These are phyloP conservation scores for Herpetospermum pedunculosum DNA, from an alignment of 306 rosid species.

Conservation along the genomic window DNA sequence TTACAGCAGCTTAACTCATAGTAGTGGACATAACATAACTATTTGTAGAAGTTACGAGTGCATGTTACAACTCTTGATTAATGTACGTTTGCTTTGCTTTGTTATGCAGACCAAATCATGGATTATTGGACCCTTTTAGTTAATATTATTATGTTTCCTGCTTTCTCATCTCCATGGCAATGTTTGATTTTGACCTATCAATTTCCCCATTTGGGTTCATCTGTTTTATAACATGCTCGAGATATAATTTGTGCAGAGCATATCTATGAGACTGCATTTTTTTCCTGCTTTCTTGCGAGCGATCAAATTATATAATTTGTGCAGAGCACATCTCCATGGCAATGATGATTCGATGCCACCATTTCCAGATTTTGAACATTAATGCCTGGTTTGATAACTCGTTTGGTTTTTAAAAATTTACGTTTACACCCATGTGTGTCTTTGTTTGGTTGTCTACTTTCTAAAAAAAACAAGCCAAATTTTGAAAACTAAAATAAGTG, in stretches of 20 bases:
- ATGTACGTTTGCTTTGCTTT: slow-evolving; percentile 2
- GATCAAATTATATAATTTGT: no score
- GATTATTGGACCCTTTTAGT: neutral
- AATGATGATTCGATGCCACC: no score
- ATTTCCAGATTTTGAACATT: no score
- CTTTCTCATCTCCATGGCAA: neutral
- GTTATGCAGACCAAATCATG: slow-evolving; percentile 2
- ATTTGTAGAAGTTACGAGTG: neutral
- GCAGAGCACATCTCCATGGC: no score
- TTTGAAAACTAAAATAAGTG: no score
- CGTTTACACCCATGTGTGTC: no score
- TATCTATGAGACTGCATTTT: neutral
- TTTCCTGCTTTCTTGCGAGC: neutral
- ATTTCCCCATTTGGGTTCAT: neutral
- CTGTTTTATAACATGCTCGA: neutral
- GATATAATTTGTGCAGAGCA: neutral
- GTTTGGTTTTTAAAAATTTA: no score
- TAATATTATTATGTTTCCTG: neutral
- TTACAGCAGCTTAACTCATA: neutral
- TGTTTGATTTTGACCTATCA: neutral
- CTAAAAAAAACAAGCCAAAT: no score
- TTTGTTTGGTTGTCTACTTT: no score
- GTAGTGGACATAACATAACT: neutral
- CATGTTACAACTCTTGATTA: neutral
- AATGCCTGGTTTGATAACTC: no score